These are phyloP conservation scores for Corymbia citriodora DNA, from an alignment of 441 rosid species.

Conservation along the genomic window DNA sequence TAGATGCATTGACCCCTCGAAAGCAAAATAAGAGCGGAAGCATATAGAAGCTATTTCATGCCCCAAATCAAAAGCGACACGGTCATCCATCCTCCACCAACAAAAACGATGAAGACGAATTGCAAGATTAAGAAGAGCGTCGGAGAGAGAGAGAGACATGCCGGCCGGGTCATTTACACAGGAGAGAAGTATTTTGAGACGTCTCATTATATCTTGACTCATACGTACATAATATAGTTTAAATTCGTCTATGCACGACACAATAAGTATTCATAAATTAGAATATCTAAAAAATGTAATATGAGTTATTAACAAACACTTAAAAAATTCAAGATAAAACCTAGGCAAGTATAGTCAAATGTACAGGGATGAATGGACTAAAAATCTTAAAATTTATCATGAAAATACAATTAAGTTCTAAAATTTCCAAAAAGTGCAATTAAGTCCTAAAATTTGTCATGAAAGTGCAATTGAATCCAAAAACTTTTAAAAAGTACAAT, in stretches of 20 bases:
- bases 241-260: not conserved
- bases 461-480: no score
- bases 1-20: not conserved
- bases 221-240: not conserved
- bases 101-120: not conserved
- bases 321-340: not conserved
- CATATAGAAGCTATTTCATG: not conserved
- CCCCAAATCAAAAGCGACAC: not conserved
- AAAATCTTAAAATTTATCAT: no score
- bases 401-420: no score
- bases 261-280: not conserved
- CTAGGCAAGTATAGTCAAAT: rapidly evolving
- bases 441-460: no score
- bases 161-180: no score
- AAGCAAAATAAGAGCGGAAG: not conserved
- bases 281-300: not conserved
- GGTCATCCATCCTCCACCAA: not conserved
- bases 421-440: no score
- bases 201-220: not conserved
- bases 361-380: no score
- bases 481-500: no score
- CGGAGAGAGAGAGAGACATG: not conserved
- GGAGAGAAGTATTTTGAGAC: not conserved
- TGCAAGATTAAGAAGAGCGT: not conserved
- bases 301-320: not conserved